Evolutionary conservation across 2,329 filamentous ascomycete genomes (phyloP).

Genomic region (Bipolaris bicolor): DNA sequence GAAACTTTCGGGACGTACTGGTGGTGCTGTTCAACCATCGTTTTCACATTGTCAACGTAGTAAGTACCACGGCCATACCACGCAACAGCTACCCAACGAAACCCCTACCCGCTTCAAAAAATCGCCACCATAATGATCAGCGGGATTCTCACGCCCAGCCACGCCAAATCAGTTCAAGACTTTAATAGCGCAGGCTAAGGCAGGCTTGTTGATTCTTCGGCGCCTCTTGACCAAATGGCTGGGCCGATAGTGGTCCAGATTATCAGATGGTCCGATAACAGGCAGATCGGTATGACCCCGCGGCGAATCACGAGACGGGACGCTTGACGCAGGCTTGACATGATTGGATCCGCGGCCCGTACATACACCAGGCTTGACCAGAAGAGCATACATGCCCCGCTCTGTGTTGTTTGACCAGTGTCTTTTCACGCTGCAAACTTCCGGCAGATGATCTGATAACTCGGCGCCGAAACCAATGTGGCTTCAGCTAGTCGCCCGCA

Average conservation of each 20-base stretch:
- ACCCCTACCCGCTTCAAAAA: background rate
- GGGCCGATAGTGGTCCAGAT: constrained; percentile 31
- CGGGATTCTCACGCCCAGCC: constrained; percentile 26
- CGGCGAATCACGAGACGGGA: constrained; percentile 16
- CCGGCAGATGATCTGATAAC: constrained; percentile 36
- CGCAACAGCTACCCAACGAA: background rate
- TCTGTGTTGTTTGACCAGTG: constrained; percentile 9
- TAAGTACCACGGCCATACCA: too few species aligned
- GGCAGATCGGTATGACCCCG: constrained; percentile 14
- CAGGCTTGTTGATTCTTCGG: constrained; percentile 18
- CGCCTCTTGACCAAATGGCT: constrained; percentile 22
- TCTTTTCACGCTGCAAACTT: constrained; percentile 1
- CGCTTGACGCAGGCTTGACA: constrained; percentile 4
- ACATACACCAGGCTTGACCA: background rate
- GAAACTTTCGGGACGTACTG: background rate
- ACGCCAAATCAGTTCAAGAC: constrained; percentile 32
- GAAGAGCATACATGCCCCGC: constrained; percentile 11
- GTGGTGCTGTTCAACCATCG: background rate
- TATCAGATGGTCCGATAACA: constrained; percentile 41
- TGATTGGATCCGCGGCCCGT: background rate
- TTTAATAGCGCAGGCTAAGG: constrained; percentile 20
- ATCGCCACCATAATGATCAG: background rate
- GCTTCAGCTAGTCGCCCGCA: constrained; percentile 8
- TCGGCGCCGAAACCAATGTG: constrained; percentile 1
- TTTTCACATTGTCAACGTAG: too few species aligned